Evolutionary conservation across 2,329 filamentous ascomycete species (phyloP), one percentile per base, ranked within the genome.

Genomic region (Sporothrix pallida): DNA sequence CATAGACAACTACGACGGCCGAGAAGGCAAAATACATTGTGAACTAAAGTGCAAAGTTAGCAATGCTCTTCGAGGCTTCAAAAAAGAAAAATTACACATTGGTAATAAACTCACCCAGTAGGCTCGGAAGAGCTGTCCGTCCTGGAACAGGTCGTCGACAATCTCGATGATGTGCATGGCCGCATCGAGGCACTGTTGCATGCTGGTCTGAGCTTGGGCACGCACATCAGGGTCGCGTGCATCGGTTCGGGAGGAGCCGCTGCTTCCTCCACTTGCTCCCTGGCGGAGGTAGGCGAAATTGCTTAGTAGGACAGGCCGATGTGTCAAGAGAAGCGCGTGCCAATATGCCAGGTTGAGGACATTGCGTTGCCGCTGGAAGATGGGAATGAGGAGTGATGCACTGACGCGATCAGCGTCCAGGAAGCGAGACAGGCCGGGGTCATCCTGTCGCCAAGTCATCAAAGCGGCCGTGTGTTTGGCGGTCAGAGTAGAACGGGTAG

Each of bases 21-120:
- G 79, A 84, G 62, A 85, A 86, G 0, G 81, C 83, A 71, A 83
- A 83, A 72, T 86, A 86, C 31, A 83, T 83, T 0, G 79, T 81
- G 62, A 82, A 81, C 80, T 82, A 0, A 3, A 9, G 3, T 37
- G 31, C 31, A 37, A 7, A 4, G 60, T 56, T n/a, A 71, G 62
- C 8, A 31, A 60, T 5, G 23, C 23, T 26, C 23, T 26, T 26
- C 23, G 23, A 48, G 9, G n/a, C 5, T 37, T 62, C 58, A 37
- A 23, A n/a, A 13, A 20, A 0, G 1, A 26, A 26, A 26, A 5
- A 26, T 26, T 15, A 12, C 26, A 10, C n/a, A 26, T 6, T 17
- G 20, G 17, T 10, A 68, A n/a, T 42, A 3, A 1, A 56, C 63
- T 1, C 12, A 72, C 70, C 73, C 73, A 74, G 46, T 67, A 74